Conservation (phyloP, 2,329 filamentous ascomycete genomes). For the Ceratocystis eucalypticola region DNA sequence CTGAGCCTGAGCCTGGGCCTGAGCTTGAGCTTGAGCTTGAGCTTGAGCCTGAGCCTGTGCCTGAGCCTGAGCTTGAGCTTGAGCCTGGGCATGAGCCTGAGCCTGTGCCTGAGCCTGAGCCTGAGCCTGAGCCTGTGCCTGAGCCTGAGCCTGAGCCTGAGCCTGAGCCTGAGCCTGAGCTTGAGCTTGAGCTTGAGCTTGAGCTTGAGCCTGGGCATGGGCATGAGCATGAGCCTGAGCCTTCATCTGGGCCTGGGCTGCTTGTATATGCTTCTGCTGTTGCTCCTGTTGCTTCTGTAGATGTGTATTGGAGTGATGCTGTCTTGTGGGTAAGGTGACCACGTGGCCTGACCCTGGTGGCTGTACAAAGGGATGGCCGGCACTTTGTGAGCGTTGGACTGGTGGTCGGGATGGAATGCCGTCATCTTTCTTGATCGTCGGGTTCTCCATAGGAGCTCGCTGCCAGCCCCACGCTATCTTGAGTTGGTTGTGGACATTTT, state of each 20-base stretch:
- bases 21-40: conserved; percentile 16
- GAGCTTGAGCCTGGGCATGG: background rate
- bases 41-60: background rate
- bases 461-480: conserved; percentile 68
- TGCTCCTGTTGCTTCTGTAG: conserved; percentile 18
- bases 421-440: background rate
- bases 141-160: conserved; percentile 1
- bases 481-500: conserved; percentile 57
- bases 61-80: conserved; percentile 10
- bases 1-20: conserved; percentile 1
- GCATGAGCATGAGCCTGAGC: conserved; percentile 8
- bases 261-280: conserved; percentile 18
- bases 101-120: conserved; percentile 13
- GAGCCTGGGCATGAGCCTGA: conserved; percentile 1
- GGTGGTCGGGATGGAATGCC: background rate
- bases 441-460: background rate
- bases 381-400: conserved; percentile 5
- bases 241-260: conserved; percentile 15
- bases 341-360: background rate
- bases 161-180: conserved; percentile 12
- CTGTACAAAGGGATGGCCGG: background rate
- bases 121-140: background rate
- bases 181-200: conserved; percentile 8
- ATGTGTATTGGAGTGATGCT: conserved; percentile 13
- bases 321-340: conserved; percentile 11